phyloP scores from a whole-genome alignment of 306 rosid species.

The Vachellia pachyceras region DNA sequence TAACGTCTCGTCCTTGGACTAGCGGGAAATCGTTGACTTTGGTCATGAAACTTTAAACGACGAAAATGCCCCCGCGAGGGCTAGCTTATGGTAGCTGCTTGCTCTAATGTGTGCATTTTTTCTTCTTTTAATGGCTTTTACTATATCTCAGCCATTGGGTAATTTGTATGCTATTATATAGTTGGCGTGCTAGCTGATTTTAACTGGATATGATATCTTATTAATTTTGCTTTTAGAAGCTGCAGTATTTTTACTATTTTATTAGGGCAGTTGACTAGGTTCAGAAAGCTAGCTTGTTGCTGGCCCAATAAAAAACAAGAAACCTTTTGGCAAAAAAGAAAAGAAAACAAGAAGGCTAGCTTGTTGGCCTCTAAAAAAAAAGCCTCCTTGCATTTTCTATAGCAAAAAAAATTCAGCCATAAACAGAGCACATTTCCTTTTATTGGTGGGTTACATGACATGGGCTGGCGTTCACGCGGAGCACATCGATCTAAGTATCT shows the following conservation, averaged over 20 bases:
- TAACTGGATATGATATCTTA: neutral
- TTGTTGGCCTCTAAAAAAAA: neutral
- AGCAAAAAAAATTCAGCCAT: neutral
- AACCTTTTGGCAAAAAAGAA: no score
- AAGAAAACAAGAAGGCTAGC: neutral
- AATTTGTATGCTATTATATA: neutral
- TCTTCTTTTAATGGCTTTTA: neutral
- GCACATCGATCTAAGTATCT: slow-evolving; percentile 9
- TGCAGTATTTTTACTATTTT: neutral
- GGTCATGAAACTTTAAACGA: neutral
- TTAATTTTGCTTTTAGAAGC: neutral
- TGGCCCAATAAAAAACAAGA: no score
- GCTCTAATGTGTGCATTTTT: neutral
- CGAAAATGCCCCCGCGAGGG: neutral
- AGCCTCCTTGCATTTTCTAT: neutral
- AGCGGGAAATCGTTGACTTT: slow-evolving; percentile 15
- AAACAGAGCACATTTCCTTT: neutral
- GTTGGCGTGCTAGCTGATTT: neutral
- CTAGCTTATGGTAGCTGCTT: neutral
- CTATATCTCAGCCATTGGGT: neutral
- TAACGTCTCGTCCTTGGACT: neutral
- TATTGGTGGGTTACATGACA: neutral
- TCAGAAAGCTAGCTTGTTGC: neutral
- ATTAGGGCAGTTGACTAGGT: neutral
- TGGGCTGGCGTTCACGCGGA: neutral